Conservation (phyloP, 176 grass and related monocot species). For the Oryza australiensis region DNA sequence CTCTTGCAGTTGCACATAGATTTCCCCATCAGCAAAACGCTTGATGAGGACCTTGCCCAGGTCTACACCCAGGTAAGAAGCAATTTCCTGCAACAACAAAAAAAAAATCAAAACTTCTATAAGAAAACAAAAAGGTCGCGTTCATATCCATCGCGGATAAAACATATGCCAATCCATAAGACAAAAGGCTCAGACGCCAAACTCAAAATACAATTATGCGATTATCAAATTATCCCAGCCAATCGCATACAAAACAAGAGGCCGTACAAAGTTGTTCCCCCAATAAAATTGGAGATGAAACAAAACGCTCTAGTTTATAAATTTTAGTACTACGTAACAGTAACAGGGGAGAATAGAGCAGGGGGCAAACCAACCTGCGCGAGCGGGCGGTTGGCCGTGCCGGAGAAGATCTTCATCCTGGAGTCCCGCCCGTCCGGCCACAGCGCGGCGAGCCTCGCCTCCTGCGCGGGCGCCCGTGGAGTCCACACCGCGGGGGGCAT, state of each 20-base stretch:
- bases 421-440: slow-evolving; percentile 38
- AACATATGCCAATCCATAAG: slow-evolving; percentile 6
- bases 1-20: slow-evolving; percentile 92
- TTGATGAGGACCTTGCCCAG: slow-evolving; percentile 87
- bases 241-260: neutral
- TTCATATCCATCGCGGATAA: neutral
- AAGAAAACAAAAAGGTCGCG: neutral
- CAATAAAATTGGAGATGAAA: neutral
- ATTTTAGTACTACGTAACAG: neutral
- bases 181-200: neutral
- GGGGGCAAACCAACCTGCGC: slow-evolving; percentile 49
- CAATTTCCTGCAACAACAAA: slow-evolving; percentile 62
- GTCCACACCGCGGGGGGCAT: neutral
- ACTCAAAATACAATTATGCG: neutral
- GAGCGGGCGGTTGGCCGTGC: slow-evolving; percentile 69
- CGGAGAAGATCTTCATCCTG: slow-evolving; percentile 83
- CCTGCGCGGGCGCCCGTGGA: slow-evolving; percentile 30
- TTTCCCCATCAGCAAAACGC: slow-evolving; percentile 89
- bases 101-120: neutral
- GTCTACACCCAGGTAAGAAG: slow-evolving; percentile 75
- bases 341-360: neutral
- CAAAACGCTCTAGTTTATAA: neutral
- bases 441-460: slow-evolving; percentile 29
- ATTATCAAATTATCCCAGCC: neutral
- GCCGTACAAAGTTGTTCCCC: neutral